These are phyloP conservation scores for Aspergillus latus DNA, from an alignment of 2,329 filamentous ascomycete genomes.

Conservation along the genomic window DNA sequence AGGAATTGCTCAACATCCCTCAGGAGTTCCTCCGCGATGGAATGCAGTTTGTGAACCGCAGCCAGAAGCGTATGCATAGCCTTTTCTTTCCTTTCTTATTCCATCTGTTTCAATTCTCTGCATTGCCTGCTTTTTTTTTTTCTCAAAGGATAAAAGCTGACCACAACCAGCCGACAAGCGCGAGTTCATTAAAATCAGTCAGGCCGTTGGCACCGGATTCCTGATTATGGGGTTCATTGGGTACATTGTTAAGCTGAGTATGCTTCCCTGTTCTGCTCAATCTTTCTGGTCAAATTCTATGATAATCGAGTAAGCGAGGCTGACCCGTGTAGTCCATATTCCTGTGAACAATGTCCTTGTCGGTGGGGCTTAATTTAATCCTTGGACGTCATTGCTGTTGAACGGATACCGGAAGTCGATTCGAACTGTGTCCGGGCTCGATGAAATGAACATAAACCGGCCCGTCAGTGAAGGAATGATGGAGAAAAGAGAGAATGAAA, in stretches of 20 bases:
- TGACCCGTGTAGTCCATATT: slow-evolving; percentile 46
- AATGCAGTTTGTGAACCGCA: slow-evolving; percentile 25
- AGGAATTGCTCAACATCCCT: slow-evolving; percentile 26
- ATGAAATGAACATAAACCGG: background rate
- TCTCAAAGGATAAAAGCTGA: background rate
- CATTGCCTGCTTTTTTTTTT: background rate
- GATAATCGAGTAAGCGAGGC: background rate
- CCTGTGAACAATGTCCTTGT: slow-evolving; percentile 53
- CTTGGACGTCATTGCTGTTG: background rate
- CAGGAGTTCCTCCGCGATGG: slow-evolving; percentile 26
- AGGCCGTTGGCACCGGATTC: slow-evolving; percentile 61
- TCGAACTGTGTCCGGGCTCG: background rate
- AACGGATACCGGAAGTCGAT: background rate
- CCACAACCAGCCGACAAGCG: slow-evolving; percentile 52
- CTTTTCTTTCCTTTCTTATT: background rate
- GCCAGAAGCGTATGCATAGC: slow-evolving; percentile 25
- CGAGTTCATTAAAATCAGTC: slow-evolving; percentile 62
- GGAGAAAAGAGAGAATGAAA: background rate
- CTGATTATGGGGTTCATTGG: slow-evolving; percentile 59
- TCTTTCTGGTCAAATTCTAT: no score
- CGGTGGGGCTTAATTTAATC: slow-evolving; percentile 41
- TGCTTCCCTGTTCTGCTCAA: slow-evolving; percentile 23
- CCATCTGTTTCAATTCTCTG: background rate
- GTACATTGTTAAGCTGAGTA: slow-evolving; percentile 62
- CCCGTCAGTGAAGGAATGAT: background rate